Percentiles rank a stretch among this genome's conserved stretches.
Conservation (phyloP, 345 rosid genomes). For the Passiflora organensis region DNA sequence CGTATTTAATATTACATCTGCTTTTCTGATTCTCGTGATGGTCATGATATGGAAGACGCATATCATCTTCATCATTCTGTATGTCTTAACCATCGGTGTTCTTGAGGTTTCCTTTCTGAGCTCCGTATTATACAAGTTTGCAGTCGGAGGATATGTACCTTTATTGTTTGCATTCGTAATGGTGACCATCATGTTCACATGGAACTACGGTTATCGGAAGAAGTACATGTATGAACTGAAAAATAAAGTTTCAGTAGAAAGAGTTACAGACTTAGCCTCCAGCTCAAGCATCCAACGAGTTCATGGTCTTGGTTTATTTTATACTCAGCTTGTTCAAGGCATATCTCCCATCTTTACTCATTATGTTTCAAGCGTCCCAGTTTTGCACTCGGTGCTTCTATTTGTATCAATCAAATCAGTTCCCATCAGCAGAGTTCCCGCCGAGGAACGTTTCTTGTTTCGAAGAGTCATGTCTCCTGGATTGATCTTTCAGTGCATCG, state of each 20-base stretch:
- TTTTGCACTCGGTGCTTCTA: constrained; percentile 35
- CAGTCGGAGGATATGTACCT: constrained; percentile 46
- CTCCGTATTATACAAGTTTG: constrained; percentile 44
- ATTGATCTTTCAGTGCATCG: constrained; percentile 37
- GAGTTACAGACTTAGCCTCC: constrained; percentile 10
- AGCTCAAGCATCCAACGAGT: constrained; percentile 12
- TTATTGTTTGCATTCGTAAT: constrained; percentile 27
- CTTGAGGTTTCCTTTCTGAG: constrained; percentile 35
- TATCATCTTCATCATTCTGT: constrained; percentile 29
- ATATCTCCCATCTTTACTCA: constrained; percentile 41
- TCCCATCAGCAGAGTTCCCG: constrained; percentile 29
- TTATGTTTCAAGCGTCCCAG: constrained; percentile 35
- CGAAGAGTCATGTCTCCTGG: constrained; percentile 24
- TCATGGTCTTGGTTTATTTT: constrained; percentile 42
- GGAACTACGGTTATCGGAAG: constrained; percentile 35
- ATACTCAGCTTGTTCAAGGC: constrained; percentile 41
- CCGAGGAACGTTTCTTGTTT: constrained; percentile 36
- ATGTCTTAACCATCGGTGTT: constrained; percentile 16
- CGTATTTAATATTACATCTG: constrained; percentile 41
- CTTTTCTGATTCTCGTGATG: constrained; percentile 42
- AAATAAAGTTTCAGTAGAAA: constrained; percentile 29
- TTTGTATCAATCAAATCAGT: constrained; percentile 42
- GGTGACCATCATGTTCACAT: constrained; percentile 38
- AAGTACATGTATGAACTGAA: constrained; percentile 43
- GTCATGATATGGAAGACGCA: constrained; percentile 49